phyloP scores from a whole-genome alignment of 345 rosid genomes.

The Pistacia atlantica region DNA sequence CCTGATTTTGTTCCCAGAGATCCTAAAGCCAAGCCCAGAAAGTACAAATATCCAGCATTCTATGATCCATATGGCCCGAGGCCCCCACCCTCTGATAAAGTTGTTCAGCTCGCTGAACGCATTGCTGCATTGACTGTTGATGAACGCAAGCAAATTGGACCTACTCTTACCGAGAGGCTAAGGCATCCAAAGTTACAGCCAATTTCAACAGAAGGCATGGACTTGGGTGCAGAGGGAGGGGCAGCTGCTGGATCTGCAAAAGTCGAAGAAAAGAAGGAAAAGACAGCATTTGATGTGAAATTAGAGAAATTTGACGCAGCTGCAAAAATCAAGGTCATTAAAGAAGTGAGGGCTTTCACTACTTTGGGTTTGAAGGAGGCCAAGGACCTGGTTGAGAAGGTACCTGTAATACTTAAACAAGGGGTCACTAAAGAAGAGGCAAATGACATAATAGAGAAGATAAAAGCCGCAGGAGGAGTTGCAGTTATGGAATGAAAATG shows the following conservation, averaged over 20 bases:
- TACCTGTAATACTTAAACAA: conserved; percentile 45
- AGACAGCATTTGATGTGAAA: conserved; percentile 49
- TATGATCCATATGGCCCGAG: conserved; percentile 63
- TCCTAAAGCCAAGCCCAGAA: conserved; percentile 48
- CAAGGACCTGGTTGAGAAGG: conserved; percentile 54
- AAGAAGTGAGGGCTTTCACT: conserved; percentile 50
- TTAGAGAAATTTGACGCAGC: conserved; percentile 57
- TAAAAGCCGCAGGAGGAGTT: conserved; percentile 52
- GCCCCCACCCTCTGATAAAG: conserved; percentile 53
- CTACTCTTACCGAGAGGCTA: conserved; percentile 32
- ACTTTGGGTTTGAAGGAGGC: conserved; percentile 58
- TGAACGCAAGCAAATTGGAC: conserved; percentile 43
- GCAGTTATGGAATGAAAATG: conserved; percentile 45
- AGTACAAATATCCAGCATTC: conserved; percentile 47
- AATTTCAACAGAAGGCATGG: conserved; percentile 38
- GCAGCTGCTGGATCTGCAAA: conserved; percentile 26
- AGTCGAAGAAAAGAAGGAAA: conserved; percentile 45
- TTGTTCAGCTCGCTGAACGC: conserved; percentile 56
- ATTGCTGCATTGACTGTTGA: conserved; percentile 43
- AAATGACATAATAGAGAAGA: conserved; percentile 41
- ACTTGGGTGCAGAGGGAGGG: conserved; percentile 33
- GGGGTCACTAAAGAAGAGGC: conserved; percentile 56
- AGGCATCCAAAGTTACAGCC: conserved; percentile 34
- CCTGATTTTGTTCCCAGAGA: conserved; percentile 55
- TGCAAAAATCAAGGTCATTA: conserved; percentile 51